A percentile compares a stretch with the other conserved stretches of the same genome.
Conservation (phyloP, 495 filamentous ascomycete species). For the Daldinia decipiens region DNA sequence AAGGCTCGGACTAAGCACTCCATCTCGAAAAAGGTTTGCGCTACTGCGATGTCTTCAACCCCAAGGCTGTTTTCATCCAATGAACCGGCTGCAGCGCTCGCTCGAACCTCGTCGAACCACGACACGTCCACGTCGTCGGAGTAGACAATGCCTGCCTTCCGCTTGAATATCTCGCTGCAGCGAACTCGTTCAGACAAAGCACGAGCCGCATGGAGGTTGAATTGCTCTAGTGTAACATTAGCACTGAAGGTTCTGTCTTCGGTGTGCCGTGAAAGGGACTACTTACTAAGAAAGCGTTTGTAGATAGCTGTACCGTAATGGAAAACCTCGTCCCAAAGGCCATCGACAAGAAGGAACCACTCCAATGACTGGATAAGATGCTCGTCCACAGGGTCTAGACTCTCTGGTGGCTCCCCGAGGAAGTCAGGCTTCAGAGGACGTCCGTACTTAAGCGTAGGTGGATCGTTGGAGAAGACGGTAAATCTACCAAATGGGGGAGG, state of each 20-base stretch:
- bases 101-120: conserved; percentile 56
- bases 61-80: conserved; percentile 49
- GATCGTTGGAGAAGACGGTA: conserved; percentile 59
- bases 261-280: not conserved
- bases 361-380: conserved; percentile 81
- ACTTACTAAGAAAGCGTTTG: conserved; percentile 77
- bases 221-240: conserved; percentile 53
- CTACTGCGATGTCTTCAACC: conserved; percentile 57
- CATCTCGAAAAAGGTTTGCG: conserved; percentile 75
- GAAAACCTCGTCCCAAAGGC: conserved; percentile 77
- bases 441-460: conserved; percentile 58
- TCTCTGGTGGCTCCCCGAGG: conserved; percentile 68
- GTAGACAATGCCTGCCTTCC: conserved; percentile 48
- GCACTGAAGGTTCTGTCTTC: conserved; percentile 38
- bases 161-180: conserved; percentile 55
- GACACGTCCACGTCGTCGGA: conserved; percentile 49
- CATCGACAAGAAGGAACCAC: conserved; percentile 81
- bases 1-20: conserved; percentile 74
- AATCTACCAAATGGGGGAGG: conserved; percentile 55
- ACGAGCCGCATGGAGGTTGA: conserved; percentile 72
- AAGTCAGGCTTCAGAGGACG: conserved; percentile 68
- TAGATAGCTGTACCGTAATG: conserved; percentile 72
- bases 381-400: conserved; percentile 66
- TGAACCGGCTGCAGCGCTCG: conserved; percentile 49
- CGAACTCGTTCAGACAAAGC: conserved; percentile 64